Evolutionary conservation across 306 rosid species (phyloP).

Genomic region (Spatholobus suberectus): DNA sequence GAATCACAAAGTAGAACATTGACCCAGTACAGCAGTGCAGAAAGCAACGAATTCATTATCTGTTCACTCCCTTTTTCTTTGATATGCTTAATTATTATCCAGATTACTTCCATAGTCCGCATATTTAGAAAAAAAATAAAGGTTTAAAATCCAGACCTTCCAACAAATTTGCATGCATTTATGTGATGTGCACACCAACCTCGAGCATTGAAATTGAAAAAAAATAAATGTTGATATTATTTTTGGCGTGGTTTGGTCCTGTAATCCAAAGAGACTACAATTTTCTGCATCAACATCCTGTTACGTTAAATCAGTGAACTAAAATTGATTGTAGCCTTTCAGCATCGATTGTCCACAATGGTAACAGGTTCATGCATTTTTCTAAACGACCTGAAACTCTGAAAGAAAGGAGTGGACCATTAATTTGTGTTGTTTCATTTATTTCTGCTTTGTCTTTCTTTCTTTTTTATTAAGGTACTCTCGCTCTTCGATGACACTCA

Average conservation of each 20-base stretch:
- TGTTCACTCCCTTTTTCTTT: not conserved
- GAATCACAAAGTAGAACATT: not conserved
- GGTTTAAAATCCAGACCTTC: not conserved
- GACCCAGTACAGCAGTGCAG: not conserved
- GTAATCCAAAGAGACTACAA: not conserved
- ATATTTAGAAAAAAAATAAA: not conserved
- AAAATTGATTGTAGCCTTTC: conserved; percentile 4
- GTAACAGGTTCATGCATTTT: conserved; percentile 13
- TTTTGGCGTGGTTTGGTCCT: not conserved
- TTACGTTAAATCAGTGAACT: not conserved
- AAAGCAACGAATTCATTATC: not conserved
- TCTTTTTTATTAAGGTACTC: not conserved
- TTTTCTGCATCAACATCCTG: not conserved
- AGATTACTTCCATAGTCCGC: not conserved
- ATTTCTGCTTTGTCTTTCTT: not conserved
- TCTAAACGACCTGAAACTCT: not conserved
- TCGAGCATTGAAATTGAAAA: not conserved
- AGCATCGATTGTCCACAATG: not conserved
- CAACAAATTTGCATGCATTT: not conserved
- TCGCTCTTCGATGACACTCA: too few species aligned
- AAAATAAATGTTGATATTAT: not conserved
- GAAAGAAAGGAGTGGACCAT: not conserved
- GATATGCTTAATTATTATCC: not conserved
- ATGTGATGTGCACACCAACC: not conserved
- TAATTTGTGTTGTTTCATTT: not conserved